Evolutionary conservation across 2,329 filamentous ascomycete species (phyloP), one percentile per base, ranked within the genome.

Genomic region (Fusarium anthophilum): DNA sequence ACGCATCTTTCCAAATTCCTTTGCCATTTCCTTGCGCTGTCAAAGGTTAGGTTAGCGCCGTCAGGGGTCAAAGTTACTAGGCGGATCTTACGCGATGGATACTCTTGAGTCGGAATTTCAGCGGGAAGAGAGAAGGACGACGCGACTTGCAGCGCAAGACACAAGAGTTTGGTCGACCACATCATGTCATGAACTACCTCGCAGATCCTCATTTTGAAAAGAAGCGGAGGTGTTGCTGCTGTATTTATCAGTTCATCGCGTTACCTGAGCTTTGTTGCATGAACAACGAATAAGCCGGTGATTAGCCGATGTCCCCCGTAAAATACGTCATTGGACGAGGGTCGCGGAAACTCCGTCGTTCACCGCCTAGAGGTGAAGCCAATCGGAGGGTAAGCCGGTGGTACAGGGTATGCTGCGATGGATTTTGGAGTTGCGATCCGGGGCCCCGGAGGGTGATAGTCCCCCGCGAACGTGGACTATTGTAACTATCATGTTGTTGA

Each of bases 1-100:
- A 92, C 47, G 91, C 90, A 32, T 84, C 82, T 13, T 84, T 83
- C 91, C 91, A 93, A 35, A 64, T 66, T 4, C 83, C 84, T 54
- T 35, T 70, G 6, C 73, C 76, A 5, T 32, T 22, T 14, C 65
- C 71, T 54, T 43, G 38, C 9, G 74, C 72, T 77, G 63, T 15
- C 13, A 26, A 30, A 13, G 45, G 20, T 48, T 17, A 28, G 26
- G 28, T 73, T 63, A 75, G 73, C 57, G 53, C 47, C 30, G 7
- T 67, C 41, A 59, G 61, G 68, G 62, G 71, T 32, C 2, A 37
- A 47, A 51, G 26, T 37, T 43, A 8, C 51, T 38, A 57, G 30
- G 41, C 18, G 32, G 13, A 54, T 6, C 75, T 74, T 51, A 77
- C 75, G 73, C 32, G 75, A 73, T 28, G 73, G 71, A 22, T 54